Conservation (phyloP, 1,139 yeast genomes). For the Pichia norvegensis region DNA sequence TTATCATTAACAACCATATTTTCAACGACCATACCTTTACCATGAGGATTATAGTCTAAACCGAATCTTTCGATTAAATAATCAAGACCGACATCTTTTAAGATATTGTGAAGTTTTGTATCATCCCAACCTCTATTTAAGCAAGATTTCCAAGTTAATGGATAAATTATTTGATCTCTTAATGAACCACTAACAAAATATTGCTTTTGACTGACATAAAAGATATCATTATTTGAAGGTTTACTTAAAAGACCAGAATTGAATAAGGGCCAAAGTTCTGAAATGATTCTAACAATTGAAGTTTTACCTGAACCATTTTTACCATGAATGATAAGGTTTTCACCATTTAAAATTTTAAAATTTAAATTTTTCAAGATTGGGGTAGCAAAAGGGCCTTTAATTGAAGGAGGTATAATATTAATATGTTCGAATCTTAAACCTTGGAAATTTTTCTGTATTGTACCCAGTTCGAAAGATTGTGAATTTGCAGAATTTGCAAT, state of each 20-base stretch:
- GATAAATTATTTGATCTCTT: conserved; percentile 84
- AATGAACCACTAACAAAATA: conserved; percentile 72
- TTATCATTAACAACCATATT: conserved; percentile 23
- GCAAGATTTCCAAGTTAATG: conserved; percentile 73
- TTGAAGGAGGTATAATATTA: conserved; percentile 72
- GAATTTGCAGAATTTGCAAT: conserved; percentile 31
- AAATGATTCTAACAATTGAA: conserved; percentile 73
- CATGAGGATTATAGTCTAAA: conserved; percentile 31
- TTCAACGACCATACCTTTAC: conserved; percentile 29
- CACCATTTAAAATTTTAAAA: conserved; percentile 57
- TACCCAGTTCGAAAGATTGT: conserved; percentile 49
- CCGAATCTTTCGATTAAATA: conserved; percentile 50
- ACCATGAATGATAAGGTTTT: conserved; percentile 74
- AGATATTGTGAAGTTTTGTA: conserved; percentile 56
- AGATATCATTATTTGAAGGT: conserved; percentile 65
- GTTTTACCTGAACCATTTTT: conserved; percentile 89
- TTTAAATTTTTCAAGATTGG: conserved; percentile 54
- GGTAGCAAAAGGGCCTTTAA: conserved; percentile 46
- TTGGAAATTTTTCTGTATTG: conserved; percentile 69
- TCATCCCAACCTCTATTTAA: conserved; percentile 65
- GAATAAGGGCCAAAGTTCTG: conserved; percentile 90
- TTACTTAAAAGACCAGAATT: conserved; percentile 66
- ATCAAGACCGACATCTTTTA: conserved; percentile 72
- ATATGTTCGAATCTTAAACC: conserved; percentile 80
- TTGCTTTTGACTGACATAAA: conserved; percentile 76